A percentile compares a stretch with the other conserved stretches of the same genome.
Evolutionary conservation across 164 flowering plant genomes (phyloP).

Genomic region (Nelumbo lutea): DNA sequence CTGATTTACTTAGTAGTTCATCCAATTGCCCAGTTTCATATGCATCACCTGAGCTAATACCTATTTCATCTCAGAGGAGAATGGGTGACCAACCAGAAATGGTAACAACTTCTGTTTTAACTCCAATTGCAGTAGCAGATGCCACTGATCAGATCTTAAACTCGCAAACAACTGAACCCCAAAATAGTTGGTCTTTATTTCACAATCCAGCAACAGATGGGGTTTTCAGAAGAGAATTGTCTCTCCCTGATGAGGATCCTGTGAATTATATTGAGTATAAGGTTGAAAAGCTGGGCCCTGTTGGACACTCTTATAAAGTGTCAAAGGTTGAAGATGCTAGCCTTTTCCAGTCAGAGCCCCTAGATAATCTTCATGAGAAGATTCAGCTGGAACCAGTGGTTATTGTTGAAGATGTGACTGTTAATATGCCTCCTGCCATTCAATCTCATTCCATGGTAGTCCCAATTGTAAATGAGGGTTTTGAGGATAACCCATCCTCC

Average conservation of each 20-base stretch:
- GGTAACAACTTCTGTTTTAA: constrained; percentile 15
- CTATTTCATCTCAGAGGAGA: constrained; percentile 11
- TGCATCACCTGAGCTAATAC: constrained; percentile 7
- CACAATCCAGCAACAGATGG: constrained; percentile 23
- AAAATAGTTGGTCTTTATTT: constrained; percentile 12
- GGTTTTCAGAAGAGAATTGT: constrained; percentile 20
- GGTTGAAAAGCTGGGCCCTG: constrained; percentile 7
- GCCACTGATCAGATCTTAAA: constrained; percentile 7
- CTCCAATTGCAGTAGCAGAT: constrained; percentile 3
- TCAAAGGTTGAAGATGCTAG: constrained; percentile 15
- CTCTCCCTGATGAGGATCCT: constrained; percentile 25
- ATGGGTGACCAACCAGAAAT: constrained; percentile 12
- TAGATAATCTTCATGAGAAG: constrained; percentile 16
- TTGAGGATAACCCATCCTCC: constrained; percentile 20
- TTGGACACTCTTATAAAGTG: constrained; percentile 7
- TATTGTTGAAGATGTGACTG: constrained; percentile 56
- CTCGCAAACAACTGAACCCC: constrained; percentile 7
- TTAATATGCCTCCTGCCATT: constrained; percentile 24
- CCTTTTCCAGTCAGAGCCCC: constrained; percentile 15
- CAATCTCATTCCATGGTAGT: constrained; percentile 20
- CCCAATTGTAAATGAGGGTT: constrained; percentile 29
- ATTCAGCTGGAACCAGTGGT: constrained; percentile 24
- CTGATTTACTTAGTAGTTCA: constrained; percentile 10
- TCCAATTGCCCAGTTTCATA: constrained; percentile 10
- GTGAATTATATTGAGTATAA: constrained; percentile 7